A percentile compares a stretch with the other conserved stretches of the same genome.
Conservation (phyloP, 305 asterid species). For the Fraxinus floribunda region DNA sequence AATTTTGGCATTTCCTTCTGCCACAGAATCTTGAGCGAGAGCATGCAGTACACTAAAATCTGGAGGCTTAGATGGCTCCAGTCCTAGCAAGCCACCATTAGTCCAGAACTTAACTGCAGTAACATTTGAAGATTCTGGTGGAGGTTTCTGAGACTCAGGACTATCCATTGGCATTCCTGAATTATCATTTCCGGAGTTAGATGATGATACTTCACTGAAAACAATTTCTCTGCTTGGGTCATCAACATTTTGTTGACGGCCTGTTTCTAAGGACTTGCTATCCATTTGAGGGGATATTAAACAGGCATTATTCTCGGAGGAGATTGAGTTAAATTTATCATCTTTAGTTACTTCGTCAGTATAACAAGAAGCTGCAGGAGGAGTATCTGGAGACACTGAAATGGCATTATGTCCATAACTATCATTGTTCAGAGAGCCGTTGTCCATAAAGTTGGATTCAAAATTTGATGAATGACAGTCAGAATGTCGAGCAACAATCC, state of each 20-base stretch:
- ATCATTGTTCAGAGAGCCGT: background rate
- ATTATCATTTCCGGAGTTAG: background rate
- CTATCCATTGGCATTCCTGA: background rate
- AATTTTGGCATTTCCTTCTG: slow-evolving; percentile 33
- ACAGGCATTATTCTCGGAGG: background rate
- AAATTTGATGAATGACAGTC: background rate
- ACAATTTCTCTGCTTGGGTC: background rate
- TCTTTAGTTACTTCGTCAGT: background rate
- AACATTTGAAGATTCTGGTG: slow-evolving; percentile 48
- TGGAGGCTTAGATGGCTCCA: slow-evolving; percentile 28
- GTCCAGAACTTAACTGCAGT: slow-evolving; percentile 74
- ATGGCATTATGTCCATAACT: background rate
- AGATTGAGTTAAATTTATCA: background rate
- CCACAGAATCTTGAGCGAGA: slow-evolving; percentile 32
- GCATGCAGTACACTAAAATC: slow-evolving; percentile 46
- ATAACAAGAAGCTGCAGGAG: background rate
- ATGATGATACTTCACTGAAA: background rate
- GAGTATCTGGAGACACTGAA: background rate
- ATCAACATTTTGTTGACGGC: background rate
- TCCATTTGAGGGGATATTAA: background rate
- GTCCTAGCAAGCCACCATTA: slow-evolving; percentile 92
- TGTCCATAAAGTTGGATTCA: background rate
- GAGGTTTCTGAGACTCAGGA: slow-evolving; percentile 44
- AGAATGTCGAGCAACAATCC: background rate
- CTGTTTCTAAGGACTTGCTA: background rate